These are phyloP conservation scores for Thelonectria discophora DNA, from an alignment of 2,329 filamentous ascomycete genomes.

Conservation along the genomic window DNA sequence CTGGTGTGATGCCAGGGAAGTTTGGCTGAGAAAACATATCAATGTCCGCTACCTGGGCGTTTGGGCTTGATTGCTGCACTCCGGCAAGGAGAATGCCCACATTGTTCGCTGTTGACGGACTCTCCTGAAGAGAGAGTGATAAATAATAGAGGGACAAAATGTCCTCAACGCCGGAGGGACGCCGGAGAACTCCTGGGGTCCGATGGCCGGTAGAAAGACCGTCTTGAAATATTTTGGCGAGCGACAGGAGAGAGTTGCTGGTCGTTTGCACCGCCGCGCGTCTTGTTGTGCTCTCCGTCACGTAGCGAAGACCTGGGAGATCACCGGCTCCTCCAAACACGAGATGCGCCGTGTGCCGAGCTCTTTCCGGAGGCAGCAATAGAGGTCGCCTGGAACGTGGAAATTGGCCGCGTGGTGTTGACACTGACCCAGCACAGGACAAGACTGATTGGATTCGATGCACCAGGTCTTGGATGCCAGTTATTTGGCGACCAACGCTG, in stretches of 20 bases:
- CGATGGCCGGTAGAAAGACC: constrained; percentile 80
- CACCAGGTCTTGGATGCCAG: constrained; percentile 81
- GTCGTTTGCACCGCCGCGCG: constrained; percentile 90
- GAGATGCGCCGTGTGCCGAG: constrained; percentile 81
- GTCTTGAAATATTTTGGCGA: constrained; percentile 98
- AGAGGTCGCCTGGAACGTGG: constrained; percentile 60
- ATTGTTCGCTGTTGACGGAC: constrained; percentile 97
- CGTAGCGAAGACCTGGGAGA: constrained; percentile 80
- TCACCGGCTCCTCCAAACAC: constrained; percentile 81
- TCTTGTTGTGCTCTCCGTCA: constrained; percentile 72
- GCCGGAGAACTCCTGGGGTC: constrained; percentile 63
- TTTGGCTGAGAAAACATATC: constrained; percentile 43
- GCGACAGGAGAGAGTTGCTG: constrained; percentile 91
- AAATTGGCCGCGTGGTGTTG: constrained; percentile 22
- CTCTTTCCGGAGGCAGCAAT: constrained; percentile 82
- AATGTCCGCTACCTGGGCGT: constrained; percentile 30
- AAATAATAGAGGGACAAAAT: constrained; percentile 96
- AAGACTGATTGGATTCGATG: constrained; percentile 78
- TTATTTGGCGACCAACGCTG: constrained; percentile 75
- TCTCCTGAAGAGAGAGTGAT: constrained; percentile 91
- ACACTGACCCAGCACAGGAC: constrained; percentile 45
- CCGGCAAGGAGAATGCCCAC: constrained; percentile 96
- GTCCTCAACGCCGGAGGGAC: constrained; percentile 82
- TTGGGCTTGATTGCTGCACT: constrained; percentile 73
- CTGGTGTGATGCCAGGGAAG: constrained; percentile 82